Base-by-base conservation (phyloP, 495 filamentous ascomycete species). In the Trichoderma orchidacearum region DNA sequence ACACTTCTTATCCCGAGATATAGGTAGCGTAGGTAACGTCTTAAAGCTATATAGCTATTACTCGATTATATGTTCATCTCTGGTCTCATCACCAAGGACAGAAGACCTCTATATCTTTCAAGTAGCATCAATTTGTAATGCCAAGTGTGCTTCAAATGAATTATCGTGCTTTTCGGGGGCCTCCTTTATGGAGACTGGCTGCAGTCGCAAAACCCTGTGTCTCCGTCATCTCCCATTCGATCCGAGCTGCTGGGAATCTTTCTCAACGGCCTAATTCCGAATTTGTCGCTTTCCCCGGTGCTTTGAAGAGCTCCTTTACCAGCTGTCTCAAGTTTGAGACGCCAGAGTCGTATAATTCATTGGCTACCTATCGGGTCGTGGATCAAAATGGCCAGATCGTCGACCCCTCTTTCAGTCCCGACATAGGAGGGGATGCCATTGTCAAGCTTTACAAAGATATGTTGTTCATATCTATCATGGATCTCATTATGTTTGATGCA, bases 401-500 rank as follows among this genome's bases (percentile, higher is more conserved):
- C 3, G 89, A 95, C 66, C 78, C 80, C n/a, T 70, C 70, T 17
- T 77, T 81, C 45, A 71, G 71, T 25, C 80, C 80, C 1, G 80
- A 88, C 61, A 75, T 92, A 3, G 75, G 75, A 17, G 76, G 88
- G 59, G 85, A 86, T 32, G 81, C 87, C 61, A 78, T 87, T 0
- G 48, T 94, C 54, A 84, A 79, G 64, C 63, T 80, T 53, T 84
- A 84, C 62, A 69, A 65, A 53, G 75, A 78, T 61, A 84, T 84
- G 81, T 63, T 84, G 51, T 74, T 70, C n/a, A 84, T 96, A 56
- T 92, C 84, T 61, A 85, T 95, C 58, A 93, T 96, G 90, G 91
- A 96, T 66, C 68, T 90, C 36, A 85, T 96, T 58, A 94, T 95
- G 89, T 93, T 90, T 63, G 87, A 96, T 65, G 88, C 88, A 17